These are phyloP conservation scores for Talaromyces verruculosus DNA, from an alignment of 2,329 filamentous ascomycete genomes.

Conservation along the genomic window DNA sequence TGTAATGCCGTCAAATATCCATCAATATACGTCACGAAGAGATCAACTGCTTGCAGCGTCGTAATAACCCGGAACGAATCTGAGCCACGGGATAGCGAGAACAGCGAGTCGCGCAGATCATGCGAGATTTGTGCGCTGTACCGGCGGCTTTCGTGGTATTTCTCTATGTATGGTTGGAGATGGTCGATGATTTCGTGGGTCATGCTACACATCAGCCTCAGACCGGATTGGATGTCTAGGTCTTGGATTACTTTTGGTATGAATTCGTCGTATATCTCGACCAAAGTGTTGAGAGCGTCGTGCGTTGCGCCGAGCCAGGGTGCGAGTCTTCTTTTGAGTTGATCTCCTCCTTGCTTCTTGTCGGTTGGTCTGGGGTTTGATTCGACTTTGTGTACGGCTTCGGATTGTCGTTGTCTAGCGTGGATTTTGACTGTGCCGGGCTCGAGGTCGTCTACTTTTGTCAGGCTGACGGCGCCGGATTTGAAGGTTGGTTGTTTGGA, in stretches of 20 bases:
- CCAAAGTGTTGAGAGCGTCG: constrained; percentile 25
- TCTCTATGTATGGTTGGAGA: constrained; percentile 28
- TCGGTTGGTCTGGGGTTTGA: constrained; percentile 5
- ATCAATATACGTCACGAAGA: constrained; percentile 36
- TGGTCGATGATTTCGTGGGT: constrained; percentile 24
- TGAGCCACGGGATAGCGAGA: constrained; percentile 25
- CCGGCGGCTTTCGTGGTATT: constrained; percentile 30
- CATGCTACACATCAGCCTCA: constrained; percentile 32
- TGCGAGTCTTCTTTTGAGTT: constrained; percentile 30
- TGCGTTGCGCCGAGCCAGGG: constrained; percentile 37
- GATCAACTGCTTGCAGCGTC: constrained; percentile 29
- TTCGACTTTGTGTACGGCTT: constrained; percentile 24
- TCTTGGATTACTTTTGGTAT: constrained; percentile 23
- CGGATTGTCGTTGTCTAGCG: constrained; percentile 29
- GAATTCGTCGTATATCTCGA: constrained; percentile 14
- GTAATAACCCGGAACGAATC: constrained; percentile 26
- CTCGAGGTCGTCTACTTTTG: constrained; percentile 28
- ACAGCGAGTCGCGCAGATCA: constrained; percentile 30
- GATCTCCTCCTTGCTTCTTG: constrained; percentile 9
- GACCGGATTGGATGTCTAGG: constrained; percentile 34
- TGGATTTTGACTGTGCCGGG: constrained; percentile 22
- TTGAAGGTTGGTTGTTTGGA: constrained; percentile 44
- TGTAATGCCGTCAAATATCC: constrained; percentile 31
- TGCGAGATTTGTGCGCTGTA: constrained; percentile 27
- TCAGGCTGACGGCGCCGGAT: constrained; percentile 36